Evolutionary conservation across 2,329 filamentous ascomycete species (phyloP).

Genomic region (Reticulascus tulasneorum): DNA sequence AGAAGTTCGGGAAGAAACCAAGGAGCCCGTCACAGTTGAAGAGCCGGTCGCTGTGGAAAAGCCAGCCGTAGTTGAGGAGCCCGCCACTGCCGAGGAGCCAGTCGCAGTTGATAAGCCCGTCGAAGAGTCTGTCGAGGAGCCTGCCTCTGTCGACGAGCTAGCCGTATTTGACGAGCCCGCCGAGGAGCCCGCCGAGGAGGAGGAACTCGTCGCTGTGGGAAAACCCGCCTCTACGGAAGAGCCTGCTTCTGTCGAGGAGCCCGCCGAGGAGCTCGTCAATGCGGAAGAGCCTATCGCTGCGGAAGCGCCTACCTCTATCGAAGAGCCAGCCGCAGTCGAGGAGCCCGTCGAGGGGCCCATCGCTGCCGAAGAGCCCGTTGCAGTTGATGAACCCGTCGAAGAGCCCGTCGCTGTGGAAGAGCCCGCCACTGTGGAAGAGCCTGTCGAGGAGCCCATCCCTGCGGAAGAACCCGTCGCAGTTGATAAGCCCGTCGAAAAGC

Average conservation of each 20-base stretch:
- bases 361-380: background rate
- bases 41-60: constrained; percentile 6
- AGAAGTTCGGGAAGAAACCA: constrained; percentile 7
- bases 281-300: background rate
- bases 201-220: background rate
- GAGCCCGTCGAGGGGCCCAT: background rate
- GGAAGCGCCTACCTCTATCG: background rate
- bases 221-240: constrained; percentile 8
- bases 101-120: background rate
- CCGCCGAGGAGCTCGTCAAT: background rate
- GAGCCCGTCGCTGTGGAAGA: background rate
- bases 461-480: background rate
- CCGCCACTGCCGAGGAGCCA: background rate
- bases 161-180: too few species aligned
- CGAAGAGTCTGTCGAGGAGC: background rate
- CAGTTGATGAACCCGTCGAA: constrained; percentile 9
- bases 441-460: background rate
- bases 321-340: background rate
- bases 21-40: constrained; percentile 11
- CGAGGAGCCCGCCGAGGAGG: background rate
- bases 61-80: background rate
- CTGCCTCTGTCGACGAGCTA: background rate
- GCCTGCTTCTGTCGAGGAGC: constrained; percentile 4
- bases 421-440: background rate
- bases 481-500: background rate